Percentiles rank a stretch among this genome's conserved stretches.
Conservation (phyloP, 1,139 yeast species). For the Taphrina confusa region DNA sequence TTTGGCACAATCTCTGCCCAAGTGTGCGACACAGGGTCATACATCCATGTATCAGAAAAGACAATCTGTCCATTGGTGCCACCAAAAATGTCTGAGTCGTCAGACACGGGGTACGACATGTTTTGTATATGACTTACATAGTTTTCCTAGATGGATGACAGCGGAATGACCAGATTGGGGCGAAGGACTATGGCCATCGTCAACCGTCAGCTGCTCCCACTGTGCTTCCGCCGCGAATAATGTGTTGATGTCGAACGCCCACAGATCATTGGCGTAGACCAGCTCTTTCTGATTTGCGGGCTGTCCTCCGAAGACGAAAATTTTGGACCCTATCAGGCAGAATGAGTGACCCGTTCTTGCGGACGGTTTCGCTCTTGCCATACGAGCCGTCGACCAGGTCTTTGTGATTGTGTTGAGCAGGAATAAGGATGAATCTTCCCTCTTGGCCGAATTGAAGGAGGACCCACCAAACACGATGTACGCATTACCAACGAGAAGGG, state of each 20-base stretch:
- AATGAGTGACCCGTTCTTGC: constrained; percentile 7
- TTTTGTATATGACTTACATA: background rate
- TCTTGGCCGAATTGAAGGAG: background rate
- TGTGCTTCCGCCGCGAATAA: constrained; percentile 8
- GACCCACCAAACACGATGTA: constrained; percentile 27
- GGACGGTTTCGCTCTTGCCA: constrained; percentile 7
- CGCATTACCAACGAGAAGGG: constrained; percentile 9
- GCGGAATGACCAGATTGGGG: constrained; percentile 10
- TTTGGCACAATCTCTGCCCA: constrained; percentile 1
- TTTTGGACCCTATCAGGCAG: constrained; percentile 11
- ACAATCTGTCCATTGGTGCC: background rate
- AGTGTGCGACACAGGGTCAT: constrained; percentile 4
- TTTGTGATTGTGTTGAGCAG: constrained; percentile 14
- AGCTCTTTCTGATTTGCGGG: background rate
- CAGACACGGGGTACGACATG: background rate
- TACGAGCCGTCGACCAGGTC: constrained; percentile 16
- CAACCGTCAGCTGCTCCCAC: background rate
- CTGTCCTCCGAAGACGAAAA: constrained; percentile 18
- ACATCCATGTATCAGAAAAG: constrained; percentile 12
- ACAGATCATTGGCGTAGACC: constrained; percentile 6
- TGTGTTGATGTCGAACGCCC: constrained; percentile 19
- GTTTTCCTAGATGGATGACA: constrained; percentile 1
- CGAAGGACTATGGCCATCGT: background rate
- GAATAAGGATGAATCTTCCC: constrained; percentile 5
- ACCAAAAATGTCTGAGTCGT: constrained; percentile 7